phyloP scores from a whole-genome alignment of 208 protist genomes.

The Leishmania major region DNA sequence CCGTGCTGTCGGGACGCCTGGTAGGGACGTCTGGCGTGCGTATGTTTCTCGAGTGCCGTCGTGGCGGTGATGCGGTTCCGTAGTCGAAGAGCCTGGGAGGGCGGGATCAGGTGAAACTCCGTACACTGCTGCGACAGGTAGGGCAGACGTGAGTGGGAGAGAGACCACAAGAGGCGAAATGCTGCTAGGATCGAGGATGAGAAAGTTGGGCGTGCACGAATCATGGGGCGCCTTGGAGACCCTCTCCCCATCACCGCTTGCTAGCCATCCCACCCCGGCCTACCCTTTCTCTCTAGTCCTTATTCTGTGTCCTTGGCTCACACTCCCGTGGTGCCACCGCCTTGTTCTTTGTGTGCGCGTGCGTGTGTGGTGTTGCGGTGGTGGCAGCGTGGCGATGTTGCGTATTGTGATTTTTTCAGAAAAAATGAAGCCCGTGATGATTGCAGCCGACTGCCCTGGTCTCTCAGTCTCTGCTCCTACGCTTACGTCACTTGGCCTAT shows the following conservation, averaged over 20 bases:
- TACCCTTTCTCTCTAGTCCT: background rate
- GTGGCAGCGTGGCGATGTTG: background rate
- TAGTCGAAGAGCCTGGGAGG: background rate
- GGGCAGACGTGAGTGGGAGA: background rate
- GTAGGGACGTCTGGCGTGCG: constrained; percentile 75
- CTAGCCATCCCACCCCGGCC: background rate
- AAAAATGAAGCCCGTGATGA: background rate
- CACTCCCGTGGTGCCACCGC: background rate
- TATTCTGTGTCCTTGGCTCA: background rate
- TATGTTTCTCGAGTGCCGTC: constrained; percentile 77
- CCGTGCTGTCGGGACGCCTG: constrained; percentile 77
- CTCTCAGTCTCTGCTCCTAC: constrained; percentile 3
- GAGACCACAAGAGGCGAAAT: background rate
- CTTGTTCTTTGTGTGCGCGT: background rate
- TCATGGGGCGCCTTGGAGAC: background rate
- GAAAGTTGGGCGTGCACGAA: background rate
- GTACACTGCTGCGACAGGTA: background rate
- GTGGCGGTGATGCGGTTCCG: constrained; percentile 6
- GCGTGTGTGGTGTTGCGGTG: background rate
- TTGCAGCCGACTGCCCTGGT: background rate
- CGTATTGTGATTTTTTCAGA: background rate
- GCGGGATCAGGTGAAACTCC: background rate
- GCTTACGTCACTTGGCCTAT: background rate
- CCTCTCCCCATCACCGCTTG: background rate
- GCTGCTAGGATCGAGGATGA: background rate